Evolutionary conservation across 495 filamentous ascomycete genomes (phyloP).

Genomic region (Penicillium desertorum): DNA sequence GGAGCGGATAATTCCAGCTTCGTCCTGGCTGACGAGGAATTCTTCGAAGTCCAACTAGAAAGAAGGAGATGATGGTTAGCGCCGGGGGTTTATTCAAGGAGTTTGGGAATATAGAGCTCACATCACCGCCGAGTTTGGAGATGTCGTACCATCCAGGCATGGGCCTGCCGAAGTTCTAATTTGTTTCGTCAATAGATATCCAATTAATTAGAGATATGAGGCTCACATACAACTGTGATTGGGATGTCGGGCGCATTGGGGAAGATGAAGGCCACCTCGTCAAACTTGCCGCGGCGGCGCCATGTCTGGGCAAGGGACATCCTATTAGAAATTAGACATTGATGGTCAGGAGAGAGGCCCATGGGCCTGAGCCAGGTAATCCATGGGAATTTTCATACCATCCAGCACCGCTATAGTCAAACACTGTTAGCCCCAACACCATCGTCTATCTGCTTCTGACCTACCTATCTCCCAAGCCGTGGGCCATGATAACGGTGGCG

Average conservation of each 20-base stretch:
- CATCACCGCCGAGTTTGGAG: conserved; percentile 54
- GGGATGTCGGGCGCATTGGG: conserved; percentile 90
- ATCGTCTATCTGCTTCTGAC: conserved; percentile 10
- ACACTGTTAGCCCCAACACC: conserved; percentile 14
- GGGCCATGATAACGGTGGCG: conserved; percentile 89
- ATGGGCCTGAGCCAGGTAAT: background rate
- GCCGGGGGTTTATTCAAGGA: background rate
- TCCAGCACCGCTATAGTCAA: conserved; percentile 56
- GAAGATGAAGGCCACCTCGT: conserved; percentile 89
- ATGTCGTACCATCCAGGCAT: conserved; percentile 97
- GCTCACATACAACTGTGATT: conserved; percentile 70
- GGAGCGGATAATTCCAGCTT: conserved; percentile 72
- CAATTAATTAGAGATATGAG: background rate
- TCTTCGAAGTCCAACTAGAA: conserved; percentile 49
- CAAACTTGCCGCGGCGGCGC: conserved; percentile 77
- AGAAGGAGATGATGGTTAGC: background rate
- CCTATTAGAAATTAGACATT: conserved; percentile 39
- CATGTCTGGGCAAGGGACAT: conserved; percentile 82
- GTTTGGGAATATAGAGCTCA: conserved; percentile 22
- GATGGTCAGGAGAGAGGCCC: conserved; percentile 6
- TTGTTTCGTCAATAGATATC: background rate
- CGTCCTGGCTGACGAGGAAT: conserved; percentile 62
- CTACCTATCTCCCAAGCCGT: conserved; percentile 83
- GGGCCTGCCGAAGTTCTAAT: conserved; percentile 71
- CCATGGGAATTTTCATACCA: conserved; percentile 49